phyloP scores from a whole-genome alignment of 371 early-diverging fungal species.

The Apophysomyces ossiformis region DNA sequence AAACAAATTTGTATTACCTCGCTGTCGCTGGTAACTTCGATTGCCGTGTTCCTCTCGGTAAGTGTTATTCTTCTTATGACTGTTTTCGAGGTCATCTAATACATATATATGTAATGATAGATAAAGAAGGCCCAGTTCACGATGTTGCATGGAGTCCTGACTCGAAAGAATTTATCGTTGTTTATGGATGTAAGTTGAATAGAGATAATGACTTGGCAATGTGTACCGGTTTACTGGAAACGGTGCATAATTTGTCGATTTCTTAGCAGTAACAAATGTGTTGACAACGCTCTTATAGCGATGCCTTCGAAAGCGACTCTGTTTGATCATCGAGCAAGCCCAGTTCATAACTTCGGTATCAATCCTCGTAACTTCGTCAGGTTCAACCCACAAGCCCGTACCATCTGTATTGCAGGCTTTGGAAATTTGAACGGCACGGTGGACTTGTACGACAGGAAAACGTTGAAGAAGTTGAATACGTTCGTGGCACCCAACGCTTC shows the following conservation, averaged over 20 bases:
- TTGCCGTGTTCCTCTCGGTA: conserved; percentile 82
- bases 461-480: conserved; percentile 77
- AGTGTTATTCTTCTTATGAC: not conserved
- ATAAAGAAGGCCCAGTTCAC: conserved; percentile 94
- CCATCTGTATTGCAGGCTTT: conserved; percentile 89
- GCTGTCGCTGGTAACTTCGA: conserved; percentile 93
- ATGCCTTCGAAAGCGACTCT: conserved; percentile 94
- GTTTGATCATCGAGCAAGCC: conserved; percentile 88
- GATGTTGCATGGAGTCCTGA: conserved; percentile 95
- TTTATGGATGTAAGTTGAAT: conserved; percentile 79
- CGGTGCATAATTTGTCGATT: not conserved
- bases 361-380: conserved; percentile 87
- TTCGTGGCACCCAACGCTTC: conserved; percentile 85
- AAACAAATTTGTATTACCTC: conserved; percentile 90
- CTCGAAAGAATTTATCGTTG: conserved; percentile 94
- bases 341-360: conserved; percentile 84
- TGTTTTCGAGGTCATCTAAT: not conserved
- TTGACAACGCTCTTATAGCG: conserved; percentile 24
- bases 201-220: not conserved
- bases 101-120: conserved; percentile 26
- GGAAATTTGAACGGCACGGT: conserved; percentile 95
- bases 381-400: conserved; percentile 90
- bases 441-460: conserved; percentile 91
- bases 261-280: not conserved
- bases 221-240: not conserved